Percentiles rank a stretch among this genome's conserved stretches.
Conservation (phyloP, 1,139 yeast species). For the Lodderomyces beijingensis region DNA sequence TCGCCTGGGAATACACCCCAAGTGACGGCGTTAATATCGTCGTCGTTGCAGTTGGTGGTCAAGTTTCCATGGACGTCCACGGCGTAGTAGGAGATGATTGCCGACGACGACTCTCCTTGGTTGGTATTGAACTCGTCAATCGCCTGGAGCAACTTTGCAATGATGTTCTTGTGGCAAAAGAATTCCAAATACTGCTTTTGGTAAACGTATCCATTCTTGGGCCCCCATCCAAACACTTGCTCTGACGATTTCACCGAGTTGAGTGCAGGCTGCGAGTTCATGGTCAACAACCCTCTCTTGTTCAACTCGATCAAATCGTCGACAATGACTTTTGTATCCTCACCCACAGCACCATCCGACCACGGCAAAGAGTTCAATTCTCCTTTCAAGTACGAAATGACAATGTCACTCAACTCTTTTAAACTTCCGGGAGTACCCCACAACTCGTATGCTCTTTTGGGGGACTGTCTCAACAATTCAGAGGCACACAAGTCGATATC, state of each 20-base stretch:
- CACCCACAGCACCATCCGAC: constrained; percentile 87
- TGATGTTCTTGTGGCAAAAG: constrained; percentile 57
- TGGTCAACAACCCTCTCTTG: constrained; percentile 64
- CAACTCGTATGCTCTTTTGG: constrained; percentile 69
- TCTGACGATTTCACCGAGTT: constrained; percentile 75
- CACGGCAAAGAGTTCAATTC: constrained; percentile 79
- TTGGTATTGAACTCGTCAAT: constrained; percentile 37
- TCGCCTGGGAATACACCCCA: constrained; percentile 97
- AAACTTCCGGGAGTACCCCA: constrained; percentile 79
- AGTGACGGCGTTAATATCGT: constrained; percentile 89
- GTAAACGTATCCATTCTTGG: constrained; percentile 83
- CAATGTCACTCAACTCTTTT: constrained; percentile 57
- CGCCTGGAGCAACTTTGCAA: constrained; percentile 33
- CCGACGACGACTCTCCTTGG: constrained; percentile 34
- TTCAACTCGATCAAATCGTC: constrained; percentile 60
- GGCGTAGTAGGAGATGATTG: constrained; percentile 70
- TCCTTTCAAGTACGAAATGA: constrained; percentile 65
- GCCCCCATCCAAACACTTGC: constrained; percentile 91
- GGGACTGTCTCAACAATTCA: constrained; percentile 73
- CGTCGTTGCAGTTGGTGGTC: constrained; percentile 62
- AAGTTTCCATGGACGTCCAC: constrained; percentile 63
- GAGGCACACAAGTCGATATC: constrained; percentile 79
- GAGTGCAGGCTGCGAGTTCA: constrained; percentile 93
- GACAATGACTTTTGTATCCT: constrained; percentile 67
- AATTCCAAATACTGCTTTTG: constrained; percentile 92